phyloP scores from a whole-genome alignment of 345 rosid genomes.

The Clausena lansium region DNA sequence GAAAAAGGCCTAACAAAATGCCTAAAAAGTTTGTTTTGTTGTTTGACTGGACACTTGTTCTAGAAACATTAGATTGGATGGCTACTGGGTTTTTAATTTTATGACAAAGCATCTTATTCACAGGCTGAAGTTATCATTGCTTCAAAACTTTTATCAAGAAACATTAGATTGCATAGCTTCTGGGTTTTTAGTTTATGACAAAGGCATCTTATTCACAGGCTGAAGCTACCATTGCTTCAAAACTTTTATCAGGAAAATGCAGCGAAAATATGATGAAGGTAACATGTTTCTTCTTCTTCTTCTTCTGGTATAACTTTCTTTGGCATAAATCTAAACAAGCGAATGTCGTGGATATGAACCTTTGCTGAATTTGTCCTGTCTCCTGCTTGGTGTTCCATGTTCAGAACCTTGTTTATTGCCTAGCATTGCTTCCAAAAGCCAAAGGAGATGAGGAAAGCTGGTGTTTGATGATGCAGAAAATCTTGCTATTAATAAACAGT shows the following conservation, averaged over 20 bases:
- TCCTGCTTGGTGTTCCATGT: slow-evolving; percentile 20
- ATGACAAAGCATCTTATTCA: slow-evolving; percentile 14
- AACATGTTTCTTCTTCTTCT: slow-evolving; percentile 8
- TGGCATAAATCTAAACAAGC: slow-evolving; percentile 15
- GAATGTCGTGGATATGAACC: slow-evolving; percentile 9
- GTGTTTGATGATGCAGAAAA: slow-evolving; percentile 68
- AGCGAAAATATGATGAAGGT: slow-evolving; percentile 63
- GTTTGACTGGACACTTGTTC: not conserved
- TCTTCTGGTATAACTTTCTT: not conserved
- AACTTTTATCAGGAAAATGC: slow-evolving; percentile 58
- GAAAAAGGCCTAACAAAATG: not conserved
- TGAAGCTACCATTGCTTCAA: slow-evolving; percentile 67
- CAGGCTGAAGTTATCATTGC: slow-evolving; percentile 74
- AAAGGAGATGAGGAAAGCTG: slow-evolving; percentile 81
- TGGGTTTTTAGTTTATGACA: not conserved
- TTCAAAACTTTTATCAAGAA: slow-evolving; percentile 27
- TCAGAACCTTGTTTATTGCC: slow-evolving; percentile 76
- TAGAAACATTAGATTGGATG: not conserved
- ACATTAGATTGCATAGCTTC: not conserved
- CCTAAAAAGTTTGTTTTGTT: not conserved
- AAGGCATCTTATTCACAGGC: slow-evolving; percentile 40
- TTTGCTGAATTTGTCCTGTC: slow-evolving; percentile 11
- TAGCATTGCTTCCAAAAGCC: slow-evolving; percentile 81
- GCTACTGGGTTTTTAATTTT: not conserved
- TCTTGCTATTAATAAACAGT: slow-evolving; percentile 54